These are phyloP conservation scores for Suillus paluster DNA, from an alignment of 768 basidiomycete species.

Conservation along the genomic window DNA sequence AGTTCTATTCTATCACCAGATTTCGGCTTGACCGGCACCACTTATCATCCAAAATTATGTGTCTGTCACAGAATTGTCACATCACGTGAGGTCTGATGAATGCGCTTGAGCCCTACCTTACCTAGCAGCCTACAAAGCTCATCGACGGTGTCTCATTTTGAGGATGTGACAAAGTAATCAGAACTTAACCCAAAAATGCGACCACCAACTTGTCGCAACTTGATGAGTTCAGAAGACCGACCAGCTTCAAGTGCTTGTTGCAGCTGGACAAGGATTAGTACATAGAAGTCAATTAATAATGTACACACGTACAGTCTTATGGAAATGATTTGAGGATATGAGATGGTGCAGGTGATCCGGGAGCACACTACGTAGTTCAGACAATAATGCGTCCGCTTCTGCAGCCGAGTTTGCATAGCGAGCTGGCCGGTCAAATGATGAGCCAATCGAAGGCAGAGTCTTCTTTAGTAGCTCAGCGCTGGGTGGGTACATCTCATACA, in stretches of 20 bases:
- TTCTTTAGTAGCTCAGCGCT: conserved; percentile 1
- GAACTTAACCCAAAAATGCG: neutral
- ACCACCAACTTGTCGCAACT: neutral
- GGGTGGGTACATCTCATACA: conserved; percentile 3
- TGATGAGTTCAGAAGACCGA: conserved; percentile 4
- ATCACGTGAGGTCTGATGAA: too few relatives aligned
- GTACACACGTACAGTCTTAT: conserved; percentile 1
- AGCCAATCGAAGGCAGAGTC: neutral
- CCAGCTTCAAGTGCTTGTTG: neutral
- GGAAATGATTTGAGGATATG: conserved; percentile 1
- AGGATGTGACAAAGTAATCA: conserved; percentile 5
- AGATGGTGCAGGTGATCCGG: conserved; percentile 4
- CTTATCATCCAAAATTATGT: too few relatives aligned
- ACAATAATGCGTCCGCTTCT: conserved; percentile 4
- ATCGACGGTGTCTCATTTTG: neutral
- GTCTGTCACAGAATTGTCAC: too few relatives aligned
- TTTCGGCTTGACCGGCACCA: too few relatives aligned
- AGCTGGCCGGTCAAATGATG: neutral
- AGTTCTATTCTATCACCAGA: too few relatives aligned
- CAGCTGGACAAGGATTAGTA: neutral
- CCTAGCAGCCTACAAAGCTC: conserved; percentile 6
- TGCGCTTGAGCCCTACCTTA: too few relatives aligned
- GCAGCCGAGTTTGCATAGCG: conserved; percentile 1
- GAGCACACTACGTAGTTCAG: neutral
- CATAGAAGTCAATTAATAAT: neutral